phyloP scores from a whole-genome alignment of 2,329 filamentous ascomycete genomes.

The Stromatinia cepivora region DNA sequence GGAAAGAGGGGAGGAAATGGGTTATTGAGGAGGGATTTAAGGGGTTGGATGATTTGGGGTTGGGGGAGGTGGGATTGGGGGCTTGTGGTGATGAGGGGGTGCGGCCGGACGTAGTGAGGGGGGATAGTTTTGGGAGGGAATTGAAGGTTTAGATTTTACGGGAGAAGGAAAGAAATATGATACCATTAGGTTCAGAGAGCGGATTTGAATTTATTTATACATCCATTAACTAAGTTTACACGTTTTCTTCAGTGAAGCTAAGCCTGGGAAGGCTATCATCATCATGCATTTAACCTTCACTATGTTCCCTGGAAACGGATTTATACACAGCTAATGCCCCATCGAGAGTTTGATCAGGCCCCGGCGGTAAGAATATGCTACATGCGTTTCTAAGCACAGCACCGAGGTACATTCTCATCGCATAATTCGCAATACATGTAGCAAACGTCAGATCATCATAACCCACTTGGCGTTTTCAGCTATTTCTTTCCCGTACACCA shows the following conservation, averaged over 20 bases:
- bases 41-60: conserved; percentile 57
- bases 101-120: conserved; percentile 25
- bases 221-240: neutral
- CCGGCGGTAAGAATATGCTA: neutral
- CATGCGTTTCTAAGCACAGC: neutral
- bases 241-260: neutral
- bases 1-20: conserved; percentile 66
- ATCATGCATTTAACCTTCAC: too few species aligned
- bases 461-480: neutral
- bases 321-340: neutral
- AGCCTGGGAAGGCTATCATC: too few species aligned
- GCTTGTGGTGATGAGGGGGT: conserved; percentile 25
- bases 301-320: neutral
- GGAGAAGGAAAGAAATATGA: neutral
- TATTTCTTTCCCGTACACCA: neutral
- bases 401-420: neutral
- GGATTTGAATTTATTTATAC: neutral
- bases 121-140: conserved; percentile 30
- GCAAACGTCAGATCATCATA: neutral
- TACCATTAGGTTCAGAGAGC: neutral
- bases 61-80: conserved; percentile 29
- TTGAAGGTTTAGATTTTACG: conserved; percentile 26
- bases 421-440: neutral
- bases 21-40: conserved; percentile 83
- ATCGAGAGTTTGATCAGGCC: neutral